Evolutionary conservation across 495 filamentous ascomycete genomes (phyloP).

Genomic region (Cryomyces antarcticus): DNA sequence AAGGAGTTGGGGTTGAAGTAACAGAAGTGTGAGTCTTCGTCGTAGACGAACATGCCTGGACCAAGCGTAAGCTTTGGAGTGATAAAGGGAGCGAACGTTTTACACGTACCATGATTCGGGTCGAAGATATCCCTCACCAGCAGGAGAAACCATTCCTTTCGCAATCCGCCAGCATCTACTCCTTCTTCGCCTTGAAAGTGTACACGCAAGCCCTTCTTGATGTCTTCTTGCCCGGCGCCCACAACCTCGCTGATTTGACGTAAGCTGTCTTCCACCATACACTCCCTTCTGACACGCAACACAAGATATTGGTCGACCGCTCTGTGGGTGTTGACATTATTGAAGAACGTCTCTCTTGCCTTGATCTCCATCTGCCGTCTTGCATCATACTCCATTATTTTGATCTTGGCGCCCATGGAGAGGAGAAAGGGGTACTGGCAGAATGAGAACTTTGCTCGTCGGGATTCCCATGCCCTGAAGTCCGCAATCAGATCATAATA

Average conservation of each 20-base stretch:
- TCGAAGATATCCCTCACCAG: conserved; percentile 86
- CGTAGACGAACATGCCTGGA: conserved; percentile 72
- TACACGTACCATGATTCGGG: conserved; percentile 58
- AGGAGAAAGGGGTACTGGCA: conserved; percentile 91
- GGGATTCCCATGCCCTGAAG: conserved; percentile 76
- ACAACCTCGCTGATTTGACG: conserved; percentile 74
- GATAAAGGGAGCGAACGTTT: conserved; percentile 1
- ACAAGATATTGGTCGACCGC: conserved; percentile 63
- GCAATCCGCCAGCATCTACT: conserved; percentile 73
- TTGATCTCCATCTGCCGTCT: conserved; percentile 80
- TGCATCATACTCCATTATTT: conserved; percentile 78
- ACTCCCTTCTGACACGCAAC: conserved; percentile 64
- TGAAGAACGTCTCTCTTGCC: conserved; percentile 80
- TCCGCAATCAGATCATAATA: conserved; percentile 72
- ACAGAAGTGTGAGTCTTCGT: conserved; percentile 83
- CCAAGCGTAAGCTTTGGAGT: too few relatives aligned
- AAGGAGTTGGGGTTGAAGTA: conserved; percentile 90
- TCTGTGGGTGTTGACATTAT: conserved; percentile 57
- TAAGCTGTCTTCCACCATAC: conserved; percentile 78
- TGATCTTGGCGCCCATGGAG: conserved; percentile 85
- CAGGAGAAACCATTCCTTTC: conserved; percentile 92
- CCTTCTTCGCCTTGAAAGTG: conserved; percentile 82
- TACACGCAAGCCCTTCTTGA: conserved; percentile 82
- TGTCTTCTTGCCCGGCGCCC: conserved; percentile 62
- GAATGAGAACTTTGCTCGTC: conserved; percentile 59